These are phyloP conservation scores for Sophora flavescens DNA, from an alignment of 306 rosid species.

Conservation along the genomic window DNA sequence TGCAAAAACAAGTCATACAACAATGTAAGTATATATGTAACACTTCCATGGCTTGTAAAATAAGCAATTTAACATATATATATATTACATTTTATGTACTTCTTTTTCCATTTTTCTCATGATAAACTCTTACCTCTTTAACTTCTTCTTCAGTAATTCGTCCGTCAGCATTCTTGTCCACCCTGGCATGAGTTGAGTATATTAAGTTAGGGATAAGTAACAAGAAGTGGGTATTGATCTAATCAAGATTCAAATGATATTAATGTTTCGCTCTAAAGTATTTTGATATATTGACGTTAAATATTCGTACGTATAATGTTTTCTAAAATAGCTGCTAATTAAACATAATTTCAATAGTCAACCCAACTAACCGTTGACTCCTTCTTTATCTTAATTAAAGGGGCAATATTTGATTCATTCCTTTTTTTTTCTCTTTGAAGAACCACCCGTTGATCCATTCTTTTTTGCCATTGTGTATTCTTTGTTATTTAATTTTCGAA, in stretches of 20 bases:
- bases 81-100: neutral
- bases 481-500: neutral
- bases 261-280: neutral
- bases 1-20: conserved; percentile 42
- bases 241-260: conserved; percentile 40
- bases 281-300: conserved; percentile 31
- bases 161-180: conserved; percentile 92
- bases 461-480: neutral
- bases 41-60: neutral
- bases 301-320: neutral
- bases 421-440: neutral
- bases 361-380: conserved; percentile 33
- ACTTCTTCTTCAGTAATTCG: conserved; percentile 83
- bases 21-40: conserved; percentile 35
- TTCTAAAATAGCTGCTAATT: conserved; percentile 40
- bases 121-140: conserved; percentile 64
- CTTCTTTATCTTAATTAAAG: conserved; percentile 32
- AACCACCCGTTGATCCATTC: conserved; percentile 18
- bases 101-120: neutral
- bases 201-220: neutral
- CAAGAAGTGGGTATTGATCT: conserved; percentile 24
- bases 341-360: conserved; percentile 28
- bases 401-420: conserved; percentile 11
- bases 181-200: conserved; percentile 61
- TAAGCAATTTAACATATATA: neutral